Conservation (phyloP, 208 protist genomes). For the Leishmania amazonensis region DNA sequence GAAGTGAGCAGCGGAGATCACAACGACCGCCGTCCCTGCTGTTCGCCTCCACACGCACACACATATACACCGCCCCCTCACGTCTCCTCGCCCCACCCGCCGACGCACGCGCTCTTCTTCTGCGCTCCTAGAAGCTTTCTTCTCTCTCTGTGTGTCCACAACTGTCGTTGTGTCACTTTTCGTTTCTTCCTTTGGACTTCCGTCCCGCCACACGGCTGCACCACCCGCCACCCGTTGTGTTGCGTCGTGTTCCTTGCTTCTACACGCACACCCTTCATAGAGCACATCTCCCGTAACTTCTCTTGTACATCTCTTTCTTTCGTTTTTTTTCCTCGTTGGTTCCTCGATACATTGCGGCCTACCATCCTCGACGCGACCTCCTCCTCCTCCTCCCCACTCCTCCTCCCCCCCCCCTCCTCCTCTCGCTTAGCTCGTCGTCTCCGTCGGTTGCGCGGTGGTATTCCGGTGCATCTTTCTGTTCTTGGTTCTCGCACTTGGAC, state of each 20-base stretch:
- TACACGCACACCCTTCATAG: conserved; percentile 2
- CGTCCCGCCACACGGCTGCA: no score
- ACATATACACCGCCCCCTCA: not conserved
- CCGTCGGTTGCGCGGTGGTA: not conserved
- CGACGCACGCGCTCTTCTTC: not conserved
- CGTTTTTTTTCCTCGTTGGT: no score
- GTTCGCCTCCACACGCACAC: not conserved
- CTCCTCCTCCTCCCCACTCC: not conserved
- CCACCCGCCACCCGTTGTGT: not conserved
- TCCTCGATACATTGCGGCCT: not conserved
- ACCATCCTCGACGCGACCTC: not conserved
- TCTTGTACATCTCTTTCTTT: not conserved
- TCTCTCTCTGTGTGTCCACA: not conserved
- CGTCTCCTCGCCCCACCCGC: not conserved
- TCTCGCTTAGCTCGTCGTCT: not conserved
- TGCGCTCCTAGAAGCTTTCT: not conserved
- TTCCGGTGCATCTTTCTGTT: not conserved
- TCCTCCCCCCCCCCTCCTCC: no score
- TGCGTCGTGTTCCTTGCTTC: not conserved
- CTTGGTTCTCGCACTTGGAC: not conserved
- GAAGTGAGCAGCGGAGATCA: not conserved
- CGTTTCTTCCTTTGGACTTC: not conserved
- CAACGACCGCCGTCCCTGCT: not conserved
- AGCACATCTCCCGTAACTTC: not conserved
- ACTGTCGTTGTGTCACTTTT: not conserved